Base-by-base conservation (phyloP, 2,329 filamentous ascomycete genomes). In the Pseudofabraea citricarpa region DNA sequence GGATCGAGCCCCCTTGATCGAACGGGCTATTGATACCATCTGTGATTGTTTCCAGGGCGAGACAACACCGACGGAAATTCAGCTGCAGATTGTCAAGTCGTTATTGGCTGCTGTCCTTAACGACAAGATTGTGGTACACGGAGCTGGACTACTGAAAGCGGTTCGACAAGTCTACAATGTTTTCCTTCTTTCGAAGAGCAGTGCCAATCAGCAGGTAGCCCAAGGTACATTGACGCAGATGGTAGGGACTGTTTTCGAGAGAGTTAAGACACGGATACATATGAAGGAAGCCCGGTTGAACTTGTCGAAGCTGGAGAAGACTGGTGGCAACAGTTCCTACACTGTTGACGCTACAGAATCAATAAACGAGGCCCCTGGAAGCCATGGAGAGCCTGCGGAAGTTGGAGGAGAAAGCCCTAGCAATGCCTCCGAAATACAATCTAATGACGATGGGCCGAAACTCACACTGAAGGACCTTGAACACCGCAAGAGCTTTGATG, bases 31-130 rank as follows among this genome's bases (percentile, higher is more conserved):
- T 59, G 94, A 98, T 67, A 95, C 93, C 26, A 98, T 98, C 72
- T 98, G 93, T 73, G 91, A 97, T 62, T 98, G 93, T 65, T 98
- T 98, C 63, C 90, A 97, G 62, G 91, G 93, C 61, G 93, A 98
- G 69, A 87, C 87, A 2, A 98, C 94, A 0, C 83, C 89, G 3
- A 78, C 85, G 41, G 91, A 96, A 64, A 85, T 97, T 37, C 93
- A 98, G 66, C 79, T 97, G 56, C 93, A 98, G 68, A 98, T 98
- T 56, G 89, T 98, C 64, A 97, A 98, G 69, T 97, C 93, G 2
- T 73, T 98, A 47, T 73, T 98, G 47, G 90, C 93, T 12, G 94
- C 94, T 12, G 93, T 98, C 12, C 72, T 98, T 52, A 97, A 97
- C 62, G 93, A 98, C 71, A 98, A 97, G 70, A 95, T 97, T 52